Percentiles rank a stretch among this genome's conserved stretches.
Conservation (phyloP, 495 filamentous ascomycete species). For the Pyronema omphalodes region DNA sequence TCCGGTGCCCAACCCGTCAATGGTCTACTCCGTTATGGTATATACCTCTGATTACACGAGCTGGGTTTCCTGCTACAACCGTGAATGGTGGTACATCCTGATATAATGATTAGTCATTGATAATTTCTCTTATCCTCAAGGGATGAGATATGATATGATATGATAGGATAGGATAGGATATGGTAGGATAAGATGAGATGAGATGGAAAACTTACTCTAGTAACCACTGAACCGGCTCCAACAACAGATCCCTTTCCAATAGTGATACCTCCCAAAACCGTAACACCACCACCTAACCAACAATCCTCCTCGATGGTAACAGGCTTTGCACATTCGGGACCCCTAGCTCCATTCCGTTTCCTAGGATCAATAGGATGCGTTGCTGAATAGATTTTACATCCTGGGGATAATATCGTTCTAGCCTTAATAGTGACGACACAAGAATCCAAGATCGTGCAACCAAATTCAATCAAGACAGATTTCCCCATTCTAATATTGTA, state of each 20-base stretch:
- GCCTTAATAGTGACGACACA: constrained; percentile 56
- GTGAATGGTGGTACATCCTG: constrained; percentile 45
- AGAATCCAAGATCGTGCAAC: constrained; percentile 76
- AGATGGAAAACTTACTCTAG: constrained; percentile 51
- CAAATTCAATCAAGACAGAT: constrained; percentile 67
- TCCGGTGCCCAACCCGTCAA: constrained; percentile 18
- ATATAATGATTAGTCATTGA: constrained; percentile 3
- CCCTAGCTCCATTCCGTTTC: constrained; percentile 53
- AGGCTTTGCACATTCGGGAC: constrained; percentile 48
- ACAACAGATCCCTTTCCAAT: constrained; percentile 65
- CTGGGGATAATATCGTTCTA: constrained; percentile 64
- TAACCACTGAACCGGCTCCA: constrained; percentile 75
- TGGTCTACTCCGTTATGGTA: constrained; percentile 24
- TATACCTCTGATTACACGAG: constrained; percentile 38
- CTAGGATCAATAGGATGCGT: constrained; percentile 60
- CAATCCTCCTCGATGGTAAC: constrained; percentile 78
- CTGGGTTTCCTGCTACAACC: constrained; percentile 45
- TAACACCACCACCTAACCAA: constrained; percentile 71
- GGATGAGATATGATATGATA: no score
- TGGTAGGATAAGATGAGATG: no score
- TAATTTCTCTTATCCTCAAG: no score
- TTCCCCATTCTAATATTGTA: constrained; percentile 85
- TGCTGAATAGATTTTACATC: constrained; percentile 68
- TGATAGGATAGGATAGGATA: no score
- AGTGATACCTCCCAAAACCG: constrained; percentile 60